Conservation (phyloP, 805 yeast genomes). For the Yueomyces sp. region DNA sequence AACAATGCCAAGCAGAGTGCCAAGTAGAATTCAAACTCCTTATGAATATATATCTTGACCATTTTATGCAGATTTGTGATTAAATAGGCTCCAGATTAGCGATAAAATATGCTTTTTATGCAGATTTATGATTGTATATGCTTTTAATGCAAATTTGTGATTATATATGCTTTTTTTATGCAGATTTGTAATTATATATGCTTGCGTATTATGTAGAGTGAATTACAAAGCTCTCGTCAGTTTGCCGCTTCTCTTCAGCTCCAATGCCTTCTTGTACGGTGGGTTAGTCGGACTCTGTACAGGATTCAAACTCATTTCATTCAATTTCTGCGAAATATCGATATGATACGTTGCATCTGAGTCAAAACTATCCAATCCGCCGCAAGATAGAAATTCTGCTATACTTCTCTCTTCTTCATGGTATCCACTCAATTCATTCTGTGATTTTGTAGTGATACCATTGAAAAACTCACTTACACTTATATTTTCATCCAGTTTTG, state of each 20-base stretch:
- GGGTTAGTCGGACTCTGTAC: constrained; percentile 95
- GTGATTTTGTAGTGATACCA: constrained; percentile 24
- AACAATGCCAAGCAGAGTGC: too few relatives aligned
- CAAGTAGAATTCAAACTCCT: too few relatives aligned
- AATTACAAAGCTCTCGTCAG: constrained; percentile 23
- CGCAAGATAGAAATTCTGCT: constrained; percentile 94
- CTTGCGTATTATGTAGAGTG: not conserved
- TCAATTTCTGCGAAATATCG: constrained; percentile 13
- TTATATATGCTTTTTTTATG: too few relatives aligned
- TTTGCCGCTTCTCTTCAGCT: constrained; percentile 67
- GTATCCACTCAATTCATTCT: constrained; percentile 6
- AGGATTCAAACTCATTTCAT: constrained; percentile 53
- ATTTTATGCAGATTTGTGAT: too few relatives aligned
- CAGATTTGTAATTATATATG: too few relatives aligned
- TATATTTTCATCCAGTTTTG: constrained; percentile 38
- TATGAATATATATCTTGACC: too few relatives aligned
- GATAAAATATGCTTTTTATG: too few relatives aligned
- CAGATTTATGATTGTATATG: too few relatives aligned
- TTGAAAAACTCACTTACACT: constrained; percentile 80
- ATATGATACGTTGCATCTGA: constrained; percentile 82
- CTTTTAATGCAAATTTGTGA: too few relatives aligned
- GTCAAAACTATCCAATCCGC: constrained; percentile 77
- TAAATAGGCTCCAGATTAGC: too few relatives aligned
- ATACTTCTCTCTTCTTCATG: constrained; percentile 54
- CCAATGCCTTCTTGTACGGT: constrained; percentile 86